Conservation (phyloP, 768 basidiomycete genomes). For the Neoboletus subvelutipes region DNA sequence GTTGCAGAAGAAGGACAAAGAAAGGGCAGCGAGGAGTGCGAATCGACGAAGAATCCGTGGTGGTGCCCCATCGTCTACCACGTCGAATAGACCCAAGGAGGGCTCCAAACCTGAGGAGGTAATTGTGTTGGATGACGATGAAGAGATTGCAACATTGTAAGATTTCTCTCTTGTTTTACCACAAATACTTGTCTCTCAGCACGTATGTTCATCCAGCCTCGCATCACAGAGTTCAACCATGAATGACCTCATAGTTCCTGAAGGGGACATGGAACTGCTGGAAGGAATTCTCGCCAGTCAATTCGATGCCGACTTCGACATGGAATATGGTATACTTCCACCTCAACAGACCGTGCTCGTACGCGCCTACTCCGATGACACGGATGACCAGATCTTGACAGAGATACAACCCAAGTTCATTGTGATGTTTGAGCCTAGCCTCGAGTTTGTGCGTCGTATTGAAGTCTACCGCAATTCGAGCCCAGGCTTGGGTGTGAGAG, state of each 20-base stretch:
- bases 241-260: constrained; percentile 15
- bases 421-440: constrained; percentile 93
- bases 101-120: constrained; percentile 8
- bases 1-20: constrained; percentile 72
- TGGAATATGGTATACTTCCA: constrained; percentile 73
- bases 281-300: constrained; percentile 30
- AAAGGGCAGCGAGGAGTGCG: constrained; percentile 54
- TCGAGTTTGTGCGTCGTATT: constrained; percentile 88
- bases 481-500: constrained; percentile 78
- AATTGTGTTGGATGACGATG: constrained; percentile 20
- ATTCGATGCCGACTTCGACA: constrained; percentile 62
- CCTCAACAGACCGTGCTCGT: constrained; percentile 83
- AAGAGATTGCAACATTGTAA: constrained; percentile 59
- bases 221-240: constrained; percentile 17
- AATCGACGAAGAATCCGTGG: constrained; percentile 77
- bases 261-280: constrained; percentile 25
- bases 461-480: constrained; percentile 90
- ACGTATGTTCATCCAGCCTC: constrained; percentile 9
- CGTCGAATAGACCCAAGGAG: constrained; percentile 11
- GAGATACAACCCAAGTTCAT: constrained; percentile 91
- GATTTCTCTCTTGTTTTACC: constrained; percentile 23
- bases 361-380: constrained; percentile 86
- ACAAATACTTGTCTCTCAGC: neutral
- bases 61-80: constrained; percentile 46
- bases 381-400: constrained; percentile 83